Conservation (phyloP, 2,329 filamentous ascomycete species). For the Fusarium sp. region DNA sequence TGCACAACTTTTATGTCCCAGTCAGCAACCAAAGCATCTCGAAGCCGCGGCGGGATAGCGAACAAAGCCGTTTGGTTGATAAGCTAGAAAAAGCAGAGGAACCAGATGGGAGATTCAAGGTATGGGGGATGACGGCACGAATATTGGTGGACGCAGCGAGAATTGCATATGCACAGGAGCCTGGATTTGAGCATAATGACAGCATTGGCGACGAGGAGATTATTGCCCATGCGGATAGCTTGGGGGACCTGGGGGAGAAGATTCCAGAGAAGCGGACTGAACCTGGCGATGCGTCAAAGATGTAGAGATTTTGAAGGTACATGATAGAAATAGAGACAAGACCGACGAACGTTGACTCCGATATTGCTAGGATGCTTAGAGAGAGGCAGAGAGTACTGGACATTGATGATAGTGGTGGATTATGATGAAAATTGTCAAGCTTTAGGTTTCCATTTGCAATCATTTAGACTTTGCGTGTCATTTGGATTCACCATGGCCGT, state of each 20-base stretch:
- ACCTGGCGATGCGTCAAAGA: slow-evolving; percentile 44
- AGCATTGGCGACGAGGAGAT: slow-evolving; percentile 62
- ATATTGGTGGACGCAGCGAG: slow-evolving; percentile 89
- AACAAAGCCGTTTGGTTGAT: slow-evolving; percentile 54
- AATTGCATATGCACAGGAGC: slow-evolving; percentile 82
- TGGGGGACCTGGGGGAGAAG: slow-evolving; percentile 58
- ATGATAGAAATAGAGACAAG: neutral
- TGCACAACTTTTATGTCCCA: slow-evolving; percentile 94
- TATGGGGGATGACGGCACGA: slow-evolving; percentile 94
- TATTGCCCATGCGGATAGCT: slow-evolving; percentile 54
- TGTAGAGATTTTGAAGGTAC: slow-evolving; percentile 34
- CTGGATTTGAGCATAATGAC: slow-evolving; percentile 78
- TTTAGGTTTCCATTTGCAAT: neutral
- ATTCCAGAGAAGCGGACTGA: slow-evolving; percentile 42
- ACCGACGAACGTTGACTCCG: neutral
- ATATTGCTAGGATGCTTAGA: neutral
- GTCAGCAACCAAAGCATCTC: slow-evolving; percentile 74
- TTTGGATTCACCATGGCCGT: neutral
- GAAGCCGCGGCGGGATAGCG: slow-evolving; percentile 58
- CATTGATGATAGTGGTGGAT: neutral
- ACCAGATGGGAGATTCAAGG: slow-evolving; percentile 71
- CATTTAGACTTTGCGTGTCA: neutral
- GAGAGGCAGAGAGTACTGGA: neutral
- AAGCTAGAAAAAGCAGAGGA: slow-evolving; percentile 57
- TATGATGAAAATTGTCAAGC: neutral